Evolutionary conservation across 192 early-diverging fungal genomes (phyloP).

Genomic region (Gamsiella multidivaricata): DNA sequence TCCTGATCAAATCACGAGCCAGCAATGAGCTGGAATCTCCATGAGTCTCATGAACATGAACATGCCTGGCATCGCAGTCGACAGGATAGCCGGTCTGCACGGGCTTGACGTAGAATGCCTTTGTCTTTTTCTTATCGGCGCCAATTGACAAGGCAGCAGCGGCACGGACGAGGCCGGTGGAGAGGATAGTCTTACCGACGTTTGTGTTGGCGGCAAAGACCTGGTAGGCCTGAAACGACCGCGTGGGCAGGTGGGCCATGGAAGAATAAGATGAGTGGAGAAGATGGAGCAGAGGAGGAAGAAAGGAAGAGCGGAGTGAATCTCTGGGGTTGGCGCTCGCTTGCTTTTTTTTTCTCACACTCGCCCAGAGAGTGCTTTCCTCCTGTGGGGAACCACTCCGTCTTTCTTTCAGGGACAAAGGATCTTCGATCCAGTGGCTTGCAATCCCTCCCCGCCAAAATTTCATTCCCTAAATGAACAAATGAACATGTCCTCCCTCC

Average conservation of each 20-base stretch:
- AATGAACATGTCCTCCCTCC: too few species aligned
- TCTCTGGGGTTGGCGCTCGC: not conserved
- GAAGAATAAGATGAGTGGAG: not conserved
- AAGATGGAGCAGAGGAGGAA: slow-evolving; percentile 4
- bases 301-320: not conserved
- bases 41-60: not conserved
- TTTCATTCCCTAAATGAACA: too few species aligned
- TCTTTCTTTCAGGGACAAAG: too few species aligned
- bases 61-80: slow-evolving; percentile 76
- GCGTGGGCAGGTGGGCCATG: slow-evolving; percentile 56
- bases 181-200: slow-evolving; percentile 84
- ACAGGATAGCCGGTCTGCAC: slow-evolving; percentile 86
- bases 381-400: too few species aligned
- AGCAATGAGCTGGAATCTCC: too few species aligned
- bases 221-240: slow-evolving; percentile 70
- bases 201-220: slow-evolving; percentile 86
- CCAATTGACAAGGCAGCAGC: slow-evolving; percentile 53
- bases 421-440: too few species aligned
- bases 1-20: too few species aligned
- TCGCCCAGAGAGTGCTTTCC: too few species aligned
- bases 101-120: slow-evolving; percentile 81
- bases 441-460: too few species aligned
- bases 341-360: too few species aligned
- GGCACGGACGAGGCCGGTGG: slow-evolving; percentile 73
- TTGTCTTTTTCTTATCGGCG: slow-evolving; percentile 48